Conservation (phyloP, 78 protist genomes). For the Dictyostelium capitatum region DNA sequence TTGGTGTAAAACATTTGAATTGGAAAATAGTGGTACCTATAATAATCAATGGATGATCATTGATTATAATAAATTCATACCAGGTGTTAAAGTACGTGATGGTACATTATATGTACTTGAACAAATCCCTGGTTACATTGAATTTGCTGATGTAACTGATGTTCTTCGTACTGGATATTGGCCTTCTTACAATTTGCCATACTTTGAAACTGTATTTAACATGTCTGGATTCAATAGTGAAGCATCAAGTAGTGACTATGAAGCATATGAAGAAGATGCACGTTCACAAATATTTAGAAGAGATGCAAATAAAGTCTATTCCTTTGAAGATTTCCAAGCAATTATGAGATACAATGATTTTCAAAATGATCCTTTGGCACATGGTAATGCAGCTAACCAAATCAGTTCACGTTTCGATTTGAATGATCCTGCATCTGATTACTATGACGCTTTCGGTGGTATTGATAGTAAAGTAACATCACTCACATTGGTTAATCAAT, state of each 20-base stretch:
- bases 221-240: constrained; percentile 82
- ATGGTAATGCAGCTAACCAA: constrained; percentile 85
- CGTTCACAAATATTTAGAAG: constrained; percentile 80
- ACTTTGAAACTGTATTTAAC: constrained; percentile 71
- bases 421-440: constrained; percentile 13
- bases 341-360: constrained; percentile 92
- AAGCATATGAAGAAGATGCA: constrained; percentile 72
- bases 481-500: background rate
- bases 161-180: constrained; percentile 78
- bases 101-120: constrained; percentile 88
- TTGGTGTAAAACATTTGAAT: constrained; percentile 43
- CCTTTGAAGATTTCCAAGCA: constrained; percentile 51
- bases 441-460: constrained; percentile 69
- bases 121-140: constrained; percentile 91
- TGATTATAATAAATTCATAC: constrained; percentile 81
- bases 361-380: constrained; percentile 85
- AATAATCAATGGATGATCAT: constrained; percentile 89
- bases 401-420: constrained; percentile 87
- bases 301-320: constrained; percentile 69
- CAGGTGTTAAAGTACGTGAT: constrained; percentile 73
- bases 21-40: constrained; percentile 88
- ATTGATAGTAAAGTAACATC: constrained; percentile 70
- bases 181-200: constrained; percentile 93
- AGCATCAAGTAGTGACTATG: background rate
- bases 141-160: constrained; percentile 72